phyloP scores from a whole-genome alignment of 2,329 filamentous ascomycete genomes.

The Clonostachys rhizophaga region DNA sequence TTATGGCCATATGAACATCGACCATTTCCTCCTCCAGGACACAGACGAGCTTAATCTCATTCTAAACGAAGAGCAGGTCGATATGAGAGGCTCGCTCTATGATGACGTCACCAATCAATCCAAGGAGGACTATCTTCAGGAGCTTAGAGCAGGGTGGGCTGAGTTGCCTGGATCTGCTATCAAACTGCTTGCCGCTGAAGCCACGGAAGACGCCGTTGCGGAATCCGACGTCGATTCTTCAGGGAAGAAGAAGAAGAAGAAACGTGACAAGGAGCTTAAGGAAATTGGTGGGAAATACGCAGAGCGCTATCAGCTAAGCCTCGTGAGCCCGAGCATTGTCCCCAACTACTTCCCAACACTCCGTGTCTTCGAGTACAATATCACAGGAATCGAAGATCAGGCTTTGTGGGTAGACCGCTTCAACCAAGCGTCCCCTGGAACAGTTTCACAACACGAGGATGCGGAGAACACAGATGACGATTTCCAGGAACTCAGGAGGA shows the following conservation, averaged over 20 bases:
- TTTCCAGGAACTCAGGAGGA: slow-evolving; percentile 24
- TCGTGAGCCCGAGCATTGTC: slow-evolving; percentile 83
- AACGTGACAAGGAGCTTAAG: slow-evolving; percentile 48
- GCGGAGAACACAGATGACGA: slow-evolving; percentile 5
- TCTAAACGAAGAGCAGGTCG: slow-evolving; percentile 23
- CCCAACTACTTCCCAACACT: slow-evolving; percentile 90
- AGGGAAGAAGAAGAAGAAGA: slow-evolving; percentile 26
- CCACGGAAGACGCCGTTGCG: slow-evolving; percentile 10
- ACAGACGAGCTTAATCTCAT: slow-evolving; percentile 67
- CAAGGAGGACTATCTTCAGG: slow-evolving; percentile 67
- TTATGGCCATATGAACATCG: slow-evolving; percentile 97
- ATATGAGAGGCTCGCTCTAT: slow-evolving; percentile 23
- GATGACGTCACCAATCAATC: slow-evolving; percentile 58
- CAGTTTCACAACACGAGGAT: background rate
- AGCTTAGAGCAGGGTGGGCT: slow-evolving; percentile 74
- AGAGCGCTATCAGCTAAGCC: slow-evolving; percentile 77
- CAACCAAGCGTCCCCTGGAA: slow-evolving; percentile 5
- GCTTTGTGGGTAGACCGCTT: slow-evolving; percentile 37
- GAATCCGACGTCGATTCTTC: slow-evolving; percentile 11
- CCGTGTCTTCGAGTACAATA: slow-evolving; percentile 93
- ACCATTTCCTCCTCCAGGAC: slow-evolving; percentile 93
- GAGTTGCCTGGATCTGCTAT: slow-evolving; percentile 56
- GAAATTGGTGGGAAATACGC: slow-evolving; percentile 75
- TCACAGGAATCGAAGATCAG: slow-evolving; percentile 63
- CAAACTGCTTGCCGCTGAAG: slow-evolving; percentile 11